Percentiles rank a stretch among this genome's conserved stretches.
phyloP scores from a whole-genome alignment of 768 basidiomycete species.

The Hypsizygus marmoreus region DNA sequence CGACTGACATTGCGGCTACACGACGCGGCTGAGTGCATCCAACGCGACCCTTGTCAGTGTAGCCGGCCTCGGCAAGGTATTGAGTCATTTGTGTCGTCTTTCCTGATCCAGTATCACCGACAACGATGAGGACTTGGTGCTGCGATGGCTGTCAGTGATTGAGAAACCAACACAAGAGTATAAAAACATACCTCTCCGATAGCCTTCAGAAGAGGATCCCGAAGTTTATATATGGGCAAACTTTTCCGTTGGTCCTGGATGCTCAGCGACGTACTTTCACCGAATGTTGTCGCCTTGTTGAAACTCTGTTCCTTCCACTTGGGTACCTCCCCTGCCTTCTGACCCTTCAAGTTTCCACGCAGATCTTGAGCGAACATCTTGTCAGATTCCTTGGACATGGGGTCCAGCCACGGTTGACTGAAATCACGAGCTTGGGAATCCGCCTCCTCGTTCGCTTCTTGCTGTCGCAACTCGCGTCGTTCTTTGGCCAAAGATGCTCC shows the following conservation, averaged over 20 bases:
- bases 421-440: constrained; percentile 96
- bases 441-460: constrained; percentile 91
- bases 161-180: constrained; percentile 12
- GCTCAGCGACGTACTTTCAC: constrained; percentile 85
- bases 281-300: constrained; percentile 95
- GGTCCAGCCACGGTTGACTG: constrained; percentile 96
- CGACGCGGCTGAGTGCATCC: constrained; percentile 99
- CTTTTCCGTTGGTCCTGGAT: constrained; percentile 93
- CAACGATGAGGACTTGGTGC: constrained; percentile 97
- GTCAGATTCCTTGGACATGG: constrained; percentile 89
- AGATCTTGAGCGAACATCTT: constrained; percentile 93
- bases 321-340: constrained; percentile 80
- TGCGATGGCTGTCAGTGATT: constrained; percentile 31
- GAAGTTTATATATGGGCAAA: constrained; percentile 93
- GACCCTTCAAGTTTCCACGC: constrained; percentile 77
- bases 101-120: constrained; percentile 98
- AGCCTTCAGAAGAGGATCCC: constrained; percentile 86
- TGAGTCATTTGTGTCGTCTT: constrained; percentile 99
- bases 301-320: constrained; percentile 92
- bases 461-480: constrained; percentile 88
- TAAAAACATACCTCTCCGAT: constrained; percentile 73
- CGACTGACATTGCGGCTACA: constrained; percentile 99
- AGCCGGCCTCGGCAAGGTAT: constrained; percentile 94
- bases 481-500: constrained; percentile 95
- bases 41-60: constrained; percentile 85